Conservation (phyloP, 306 rosid genomes). For the Carpinus viminea region DNA sequence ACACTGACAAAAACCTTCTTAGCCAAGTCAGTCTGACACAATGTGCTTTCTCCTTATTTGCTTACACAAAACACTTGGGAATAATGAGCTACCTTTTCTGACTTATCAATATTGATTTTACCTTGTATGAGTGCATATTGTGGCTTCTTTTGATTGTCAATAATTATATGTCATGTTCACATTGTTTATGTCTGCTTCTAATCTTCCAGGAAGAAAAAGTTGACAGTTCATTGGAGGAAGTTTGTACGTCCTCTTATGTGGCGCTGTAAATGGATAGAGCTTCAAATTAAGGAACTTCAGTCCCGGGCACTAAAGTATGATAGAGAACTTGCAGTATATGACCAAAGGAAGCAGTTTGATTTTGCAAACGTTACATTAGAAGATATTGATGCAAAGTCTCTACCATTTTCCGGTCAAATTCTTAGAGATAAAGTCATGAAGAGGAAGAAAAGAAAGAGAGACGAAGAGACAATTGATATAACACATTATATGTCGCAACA, state of each 20-base stretch:
- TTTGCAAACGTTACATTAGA: constrained; percentile 40
- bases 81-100: background rate
- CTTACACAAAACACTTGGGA: background rate
- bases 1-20: background rate
- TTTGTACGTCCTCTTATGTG: constrained; percentile 62
- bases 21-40: background rate
- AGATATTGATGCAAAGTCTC: constrained; percentile 45
- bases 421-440: constrained; percentile 49
- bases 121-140: constrained; percentile 3
- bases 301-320: constrained; percentile 59
- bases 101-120: background rate
- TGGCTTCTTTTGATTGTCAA: background rate
- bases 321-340: constrained; percentile 47
- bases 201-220: constrained; percentile 57
- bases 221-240: constrained; percentile 69
- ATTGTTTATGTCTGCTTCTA: constrained; percentile 14
- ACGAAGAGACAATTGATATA: constrained; percentile 57
- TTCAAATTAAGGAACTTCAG: constrained; percentile 57
- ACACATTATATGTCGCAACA: constrained; percentile 56
- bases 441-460: constrained; percentile 70
- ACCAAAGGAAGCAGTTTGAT: constrained; percentile 38
- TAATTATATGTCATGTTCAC: background rate
- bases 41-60: background rate
- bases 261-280: constrained; percentile 86
- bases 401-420: constrained; percentile 47